Evolutionary conservation across 192 early-diverging fungal genomes (phyloP).

Genomic region (Backusella psychrophila): DNA sequence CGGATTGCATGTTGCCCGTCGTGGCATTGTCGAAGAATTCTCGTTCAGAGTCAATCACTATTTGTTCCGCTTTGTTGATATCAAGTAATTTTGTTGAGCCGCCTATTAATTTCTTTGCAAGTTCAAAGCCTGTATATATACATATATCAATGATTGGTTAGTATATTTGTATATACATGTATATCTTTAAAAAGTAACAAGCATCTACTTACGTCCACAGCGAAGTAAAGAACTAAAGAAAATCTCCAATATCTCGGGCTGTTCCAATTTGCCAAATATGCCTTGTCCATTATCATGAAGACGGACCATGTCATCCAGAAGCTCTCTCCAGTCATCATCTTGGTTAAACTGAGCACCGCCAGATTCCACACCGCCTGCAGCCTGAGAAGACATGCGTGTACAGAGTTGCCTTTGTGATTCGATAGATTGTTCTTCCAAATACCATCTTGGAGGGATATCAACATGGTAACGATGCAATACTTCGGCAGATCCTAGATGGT

Average conservation of each 20-base stretch:
- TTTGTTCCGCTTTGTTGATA: conserved; percentile 48
- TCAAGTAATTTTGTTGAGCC: conserved; percentile 40
- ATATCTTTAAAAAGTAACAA: neutral
- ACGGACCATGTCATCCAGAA: conserved; percentile 63
- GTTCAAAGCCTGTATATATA: conserved; percentile 44
- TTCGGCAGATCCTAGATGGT: conserved; percentile 60
- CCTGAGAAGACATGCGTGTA: conserved; percentile 52
- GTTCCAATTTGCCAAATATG: conserved; percentile 52
- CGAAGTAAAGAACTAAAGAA: conserved; percentile 58
- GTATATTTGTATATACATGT: neutral
- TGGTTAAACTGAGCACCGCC: conserved; percentile 52
- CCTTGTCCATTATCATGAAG: conserved; percentile 48
- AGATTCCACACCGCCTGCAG: conserved; percentile 46
- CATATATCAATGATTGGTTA: neutral
- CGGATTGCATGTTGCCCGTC: conserved; percentile 61
- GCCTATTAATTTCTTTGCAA: conserved; percentile 55
- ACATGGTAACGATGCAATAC: conserved; percentile 59
- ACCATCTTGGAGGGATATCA: conserved; percentile 57
- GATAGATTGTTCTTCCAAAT: conserved; percentile 43
- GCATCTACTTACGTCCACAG: conserved; percentile 52
- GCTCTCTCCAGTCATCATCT: conserved; percentile 65
- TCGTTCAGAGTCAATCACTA: conserved; percentile 65
- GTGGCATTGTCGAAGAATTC: conserved; percentile 77
- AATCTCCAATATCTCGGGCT: conserved; percentile 57
- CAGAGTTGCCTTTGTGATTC: conserved; percentile 60